These are phyloP conservation scores for Jatropha podagrica DNA, from an alignment of 441 rosid genomes.

Conservation along the genomic window DNA sequence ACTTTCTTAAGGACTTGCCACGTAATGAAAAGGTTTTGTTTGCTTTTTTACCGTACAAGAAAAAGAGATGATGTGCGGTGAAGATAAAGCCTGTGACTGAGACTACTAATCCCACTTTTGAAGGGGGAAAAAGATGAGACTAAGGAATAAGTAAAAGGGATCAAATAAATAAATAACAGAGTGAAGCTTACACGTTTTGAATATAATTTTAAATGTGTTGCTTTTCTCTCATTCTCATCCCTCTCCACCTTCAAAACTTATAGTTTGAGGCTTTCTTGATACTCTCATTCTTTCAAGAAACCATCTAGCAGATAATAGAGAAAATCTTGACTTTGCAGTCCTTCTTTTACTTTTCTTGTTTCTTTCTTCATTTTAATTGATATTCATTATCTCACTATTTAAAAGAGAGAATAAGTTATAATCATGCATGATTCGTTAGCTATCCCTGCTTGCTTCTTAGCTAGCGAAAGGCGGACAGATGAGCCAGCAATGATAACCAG, in stretches of 20 bases:
- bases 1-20: conserved; percentile 22
- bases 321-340: background rate
- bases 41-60: conserved; percentile 33
- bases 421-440: conserved; percentile 55
- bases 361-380: background rate
- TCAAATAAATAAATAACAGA: background rate
- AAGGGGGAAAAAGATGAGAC: conserved; percentile 13
- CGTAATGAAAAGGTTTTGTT: conserved; percentile 17
- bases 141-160: conserved; percentile 4
- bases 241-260: background rate
- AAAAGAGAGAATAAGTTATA: background rate
- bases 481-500: conserved; percentile 42
- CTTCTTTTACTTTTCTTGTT: background rate
- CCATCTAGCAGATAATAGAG: conserved; percentile 19
- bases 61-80: background rate
- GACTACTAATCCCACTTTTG: conserved; percentile 20
- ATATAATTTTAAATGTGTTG: conserved; percentile 23
- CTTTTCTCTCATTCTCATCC: conserved; percentile 18
- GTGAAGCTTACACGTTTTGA: conserved; percentile 19
- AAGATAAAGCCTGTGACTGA: conserved; percentile 26
- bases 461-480: conserved; percentile 40
- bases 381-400: background rate
- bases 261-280: conserved; percentile 13
- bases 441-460: conserved; percentile 57
- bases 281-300: conserved; percentile 27